Evolutionary conservation across 768 basidiomycete species (phyloP), one percentile per base, ranked within the genome.

Genomic region (Gelatoporia subvermispora): DNA sequence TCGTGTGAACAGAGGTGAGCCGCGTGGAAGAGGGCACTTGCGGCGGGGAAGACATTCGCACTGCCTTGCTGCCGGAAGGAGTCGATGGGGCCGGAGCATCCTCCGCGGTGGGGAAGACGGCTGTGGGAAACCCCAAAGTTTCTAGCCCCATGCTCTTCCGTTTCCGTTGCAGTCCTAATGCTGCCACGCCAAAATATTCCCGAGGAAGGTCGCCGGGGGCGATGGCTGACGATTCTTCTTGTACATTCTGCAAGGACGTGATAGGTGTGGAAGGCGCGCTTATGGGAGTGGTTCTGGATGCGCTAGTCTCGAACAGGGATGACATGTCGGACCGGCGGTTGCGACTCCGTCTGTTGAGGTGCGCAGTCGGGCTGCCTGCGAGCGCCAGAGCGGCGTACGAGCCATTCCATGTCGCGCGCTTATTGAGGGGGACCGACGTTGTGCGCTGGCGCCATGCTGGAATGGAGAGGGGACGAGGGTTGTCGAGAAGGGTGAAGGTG

Each of bases 341-440:
- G 48, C 74, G 63, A 38, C 73, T 49, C 35, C 60, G 69, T 51
- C 66, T 74, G 23, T 72, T 53, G 16, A 74, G 57, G 28, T 70
- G 71, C 35, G 67, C 66, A 10, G 73, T 68, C 2, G 79, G 74
- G 51, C 75, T 71, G 13, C 75, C 75, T 3, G 74, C 67, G 2
- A 65, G 66, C 3, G 76, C 74, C 16, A 81, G 72, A 15, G 73
- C 73, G 8, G 72, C 63, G 50, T 84, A 82, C 2, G 82, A 77
- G 22, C 85, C 86, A 48, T 79, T 88, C 88, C 88, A 91, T 0
- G 86, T 88, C 13, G 80, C 75, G 15, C 85, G 77, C 58, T 88
- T 88, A 57, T 68, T 50, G 3, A 43, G 8, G 0, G 50, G 41
- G 3, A 49, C 61, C 42, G 45, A 53, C 56, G 62, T 61, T 23